Conservation (phyloP, 768 basidiomycete genomes). For the Cystofilobasidium ferigula region DNA sequence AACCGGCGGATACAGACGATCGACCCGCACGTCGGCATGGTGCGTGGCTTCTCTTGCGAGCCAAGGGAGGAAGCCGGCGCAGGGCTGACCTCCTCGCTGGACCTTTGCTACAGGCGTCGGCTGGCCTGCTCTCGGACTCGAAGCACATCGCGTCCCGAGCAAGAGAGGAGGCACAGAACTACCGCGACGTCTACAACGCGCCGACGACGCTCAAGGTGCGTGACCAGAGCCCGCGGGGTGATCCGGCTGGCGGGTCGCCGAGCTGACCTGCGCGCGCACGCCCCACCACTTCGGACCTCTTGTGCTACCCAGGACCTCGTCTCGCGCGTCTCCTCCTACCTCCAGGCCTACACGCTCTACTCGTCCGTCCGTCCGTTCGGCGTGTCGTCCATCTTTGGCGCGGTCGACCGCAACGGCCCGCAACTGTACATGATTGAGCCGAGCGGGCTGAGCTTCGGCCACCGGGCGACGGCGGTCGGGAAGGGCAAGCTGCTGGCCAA, state of each 20-base stretch:
- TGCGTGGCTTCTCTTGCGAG: constrained; percentile 42
- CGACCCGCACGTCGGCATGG: constrained; percentile 87
- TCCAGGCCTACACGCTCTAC: constrained; percentile 92
- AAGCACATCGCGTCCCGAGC: constrained; percentile 75
- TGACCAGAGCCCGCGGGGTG: not conserved
- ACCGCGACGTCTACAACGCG: constrained; percentile 60
- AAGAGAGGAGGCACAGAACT: constrained; percentile 65
- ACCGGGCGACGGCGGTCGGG: constrained; percentile 90
- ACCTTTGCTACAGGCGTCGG: constrained; percentile 84
- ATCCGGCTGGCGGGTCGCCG: not conserved
- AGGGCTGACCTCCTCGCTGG: too few relatives aligned
- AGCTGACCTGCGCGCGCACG: not conserved
- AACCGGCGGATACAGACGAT: constrained; percentile 89
- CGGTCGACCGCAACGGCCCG: constrained; percentile 79
- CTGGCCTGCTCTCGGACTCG: constrained; percentile 87
- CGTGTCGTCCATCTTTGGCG: constrained; percentile 79
- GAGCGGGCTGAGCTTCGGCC: constrained; percentile 85
- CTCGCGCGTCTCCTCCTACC: constrained; percentile 75
- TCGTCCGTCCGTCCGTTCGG: constrained; percentile 97
- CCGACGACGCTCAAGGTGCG: constrained; percentile 69
- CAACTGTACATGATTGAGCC: constrained; percentile 84
- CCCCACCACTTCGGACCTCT: not conserved
- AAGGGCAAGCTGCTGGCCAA: constrained; percentile 97
- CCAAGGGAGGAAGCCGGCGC: not conserved
- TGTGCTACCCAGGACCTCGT: constrained; percentile 45